A percentile compares a stretch with the other conserved stretches of the same genome.
These are phyloP conservation scores for Tylopilus cervinicoccineus DNA, from an alignment of 768 basidiomycete genomes.

Conservation along the genomic window DNA sequence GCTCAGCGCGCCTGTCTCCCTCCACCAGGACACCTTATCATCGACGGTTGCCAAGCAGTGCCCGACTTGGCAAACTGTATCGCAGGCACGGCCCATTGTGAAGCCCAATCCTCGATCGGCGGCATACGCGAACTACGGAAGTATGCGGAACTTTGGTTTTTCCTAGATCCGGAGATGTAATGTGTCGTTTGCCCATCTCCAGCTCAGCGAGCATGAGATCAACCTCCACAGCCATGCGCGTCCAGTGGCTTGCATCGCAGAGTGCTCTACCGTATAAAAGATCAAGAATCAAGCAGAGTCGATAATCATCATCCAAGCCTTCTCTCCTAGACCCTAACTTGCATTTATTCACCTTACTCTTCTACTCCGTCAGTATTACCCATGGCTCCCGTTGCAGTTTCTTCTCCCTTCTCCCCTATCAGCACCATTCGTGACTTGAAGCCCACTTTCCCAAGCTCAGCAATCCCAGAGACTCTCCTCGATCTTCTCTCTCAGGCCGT, in stretches of 20 bases:
- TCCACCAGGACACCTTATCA: constrained; percentile 1
- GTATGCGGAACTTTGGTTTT: not conserved
- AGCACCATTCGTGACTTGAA: constrained; percentile 12
- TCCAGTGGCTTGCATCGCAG: not conserved
- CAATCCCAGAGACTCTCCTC: constrained; percentile 16
- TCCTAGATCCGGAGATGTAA: constrained; percentile 4
- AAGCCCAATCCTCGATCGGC: constrained; percentile 9
- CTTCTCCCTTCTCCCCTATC: constrained; percentile 8
- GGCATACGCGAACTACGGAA: constrained; percentile 4
- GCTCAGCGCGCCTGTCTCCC: not conserved
- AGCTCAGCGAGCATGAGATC: not conserved
- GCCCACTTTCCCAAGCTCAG: constrained; percentile 7
- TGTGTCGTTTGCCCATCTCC: not conserved
- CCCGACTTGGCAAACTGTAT: not conserved
- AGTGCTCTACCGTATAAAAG: constrained; percentile 19
- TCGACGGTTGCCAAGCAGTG: constrained; percentile 2
- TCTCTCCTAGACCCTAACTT: constrained; percentile 1
- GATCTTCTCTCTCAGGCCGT: constrained; percentile 23
- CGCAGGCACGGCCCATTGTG: not conserved
- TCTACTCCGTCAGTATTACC: not conserved
- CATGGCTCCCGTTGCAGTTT: constrained; percentile 17
- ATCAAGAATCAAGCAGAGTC: constrained; percentile 4
- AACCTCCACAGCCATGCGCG: not conserved
- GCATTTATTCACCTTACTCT: not conserved
- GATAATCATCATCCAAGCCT: not conserved